phyloP scores from a whole-genome alignment of 768 basidiomycete genomes.

The Rhizopogon sp. region DNA sequence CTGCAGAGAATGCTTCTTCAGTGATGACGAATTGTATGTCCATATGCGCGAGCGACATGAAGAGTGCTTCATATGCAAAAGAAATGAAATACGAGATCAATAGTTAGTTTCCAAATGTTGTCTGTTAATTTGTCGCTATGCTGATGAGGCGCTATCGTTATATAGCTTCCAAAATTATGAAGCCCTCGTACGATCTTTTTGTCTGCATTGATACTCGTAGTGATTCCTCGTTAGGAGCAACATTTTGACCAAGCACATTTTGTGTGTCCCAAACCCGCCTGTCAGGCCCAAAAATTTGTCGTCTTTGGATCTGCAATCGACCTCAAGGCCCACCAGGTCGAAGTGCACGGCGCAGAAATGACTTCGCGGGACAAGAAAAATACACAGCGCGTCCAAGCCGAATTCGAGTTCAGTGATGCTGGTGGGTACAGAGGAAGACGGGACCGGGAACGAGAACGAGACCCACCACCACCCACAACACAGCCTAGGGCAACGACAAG shows the following conservation, averaged over 20 bases:
- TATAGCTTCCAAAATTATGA: slow-evolving; percentile 74
- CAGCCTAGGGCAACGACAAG: slow-evolving; percentile 31
- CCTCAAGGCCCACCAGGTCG: slow-evolving; percentile 87
- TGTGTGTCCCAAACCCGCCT: slow-evolving; percentile 69
- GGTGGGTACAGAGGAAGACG: slow-evolving; percentile 42
- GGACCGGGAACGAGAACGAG: slow-evolving; percentile 40
- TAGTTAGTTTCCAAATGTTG: slow-evolving; percentile 55
- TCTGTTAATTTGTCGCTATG: neutral
- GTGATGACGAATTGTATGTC: slow-evolving; percentile 87
- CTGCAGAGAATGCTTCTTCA: slow-evolving; percentile 89
- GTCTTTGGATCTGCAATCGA: slow-evolving; percentile 88
- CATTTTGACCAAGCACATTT: slow-evolving; percentile 76
- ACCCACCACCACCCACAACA: slow-evolving; percentile 37
- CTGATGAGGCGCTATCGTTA: neutral
- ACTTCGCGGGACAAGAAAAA: slow-evolving; percentile 64
- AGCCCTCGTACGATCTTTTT: slow-evolving; percentile 50
- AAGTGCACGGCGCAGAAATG: slow-evolving; percentile 75
- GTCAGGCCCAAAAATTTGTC: slow-evolving; percentile 87
- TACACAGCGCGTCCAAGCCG: slow-evolving; percentile 58
- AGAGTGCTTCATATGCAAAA: slow-evolving; percentile 93
- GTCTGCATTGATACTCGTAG: slow-evolving; percentile 3
- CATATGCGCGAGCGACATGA: slow-evolving; percentile 95
- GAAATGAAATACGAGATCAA: slow-evolving; percentile 72
- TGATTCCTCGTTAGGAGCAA: slow-evolving; percentile 43
- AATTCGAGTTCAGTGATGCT: slow-evolving; percentile 64